Evolutionary conservation across 148 eudicot genomes (phyloP).

Genomic region (Bassia scoparia): DNA sequence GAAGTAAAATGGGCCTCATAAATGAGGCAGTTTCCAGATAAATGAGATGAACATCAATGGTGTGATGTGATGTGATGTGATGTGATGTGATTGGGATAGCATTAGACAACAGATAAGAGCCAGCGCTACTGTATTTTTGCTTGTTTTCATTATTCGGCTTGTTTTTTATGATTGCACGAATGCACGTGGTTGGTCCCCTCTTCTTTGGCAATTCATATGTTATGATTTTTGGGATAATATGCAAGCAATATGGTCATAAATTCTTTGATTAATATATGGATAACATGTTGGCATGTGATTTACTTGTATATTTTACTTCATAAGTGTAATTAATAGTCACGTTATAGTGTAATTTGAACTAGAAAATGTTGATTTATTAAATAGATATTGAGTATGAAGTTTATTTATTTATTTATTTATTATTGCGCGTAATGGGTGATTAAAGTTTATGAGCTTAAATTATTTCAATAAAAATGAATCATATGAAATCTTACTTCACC

Average conservation of each 20-base stretch:
- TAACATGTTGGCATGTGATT: neutral
- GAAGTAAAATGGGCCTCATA: neutral
- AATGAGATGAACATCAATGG: neutral
- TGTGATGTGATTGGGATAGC: neutral
- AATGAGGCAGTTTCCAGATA: neutral
- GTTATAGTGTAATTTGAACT: too few relatives aligned
- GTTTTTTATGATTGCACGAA: neutral
- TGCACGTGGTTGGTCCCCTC: conserved; percentile 27
- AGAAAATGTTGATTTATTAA: too few relatives aligned
- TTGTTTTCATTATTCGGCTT: neutral
- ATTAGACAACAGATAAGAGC: conserved; percentile 16
- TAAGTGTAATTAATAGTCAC: too few relatives aligned
- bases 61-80: conserved; percentile 10
- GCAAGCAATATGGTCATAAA: neutral
- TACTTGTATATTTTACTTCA: neutral
- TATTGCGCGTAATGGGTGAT: too few relatives aligned
- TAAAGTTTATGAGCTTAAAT: too few relatives aligned
- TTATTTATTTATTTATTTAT: too few relatives aligned
- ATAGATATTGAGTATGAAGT: too few relatives aligned
- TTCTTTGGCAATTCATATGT: neutral
- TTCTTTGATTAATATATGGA: neutral
- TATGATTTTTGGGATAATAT: neutral
- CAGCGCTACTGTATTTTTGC: neutral
- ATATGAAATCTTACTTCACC: too few relatives aligned
- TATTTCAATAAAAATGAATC: too few relatives aligned